Conservation (phyloP, 306 rosid genomes). For the Boehmeria nivea region DNA sequence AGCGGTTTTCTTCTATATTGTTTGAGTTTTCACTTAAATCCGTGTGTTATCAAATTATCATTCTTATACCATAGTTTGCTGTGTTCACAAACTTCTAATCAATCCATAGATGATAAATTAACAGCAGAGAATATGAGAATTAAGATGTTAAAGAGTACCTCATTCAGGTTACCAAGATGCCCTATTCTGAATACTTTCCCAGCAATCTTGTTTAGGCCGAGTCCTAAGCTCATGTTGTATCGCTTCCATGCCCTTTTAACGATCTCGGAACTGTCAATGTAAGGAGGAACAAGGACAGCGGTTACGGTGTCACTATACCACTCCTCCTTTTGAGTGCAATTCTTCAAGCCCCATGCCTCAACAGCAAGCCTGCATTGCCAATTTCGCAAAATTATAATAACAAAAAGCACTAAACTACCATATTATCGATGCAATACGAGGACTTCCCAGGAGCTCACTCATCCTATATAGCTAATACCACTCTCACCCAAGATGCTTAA, state of each 20-base stretch:
- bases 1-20: too few species aligned
- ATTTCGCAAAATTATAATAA: neutral
- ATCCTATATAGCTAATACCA: too few species aligned
- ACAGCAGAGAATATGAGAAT: neutral
- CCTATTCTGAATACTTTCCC: slow-evolving; percentile 99
- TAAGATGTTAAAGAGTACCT: slow-evolving; percentile 45
- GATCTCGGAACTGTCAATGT: slow-evolving; percentile 79
- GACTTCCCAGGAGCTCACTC: too few species aligned
- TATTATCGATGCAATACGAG: too few species aligned
- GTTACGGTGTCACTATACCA: slow-evolving; percentile 95
- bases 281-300: slow-evolving; percentile 83
- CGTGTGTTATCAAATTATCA: too few species aligned
- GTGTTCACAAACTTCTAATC: too few species aligned
- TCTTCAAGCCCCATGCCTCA: slow-evolving; percentile 99
- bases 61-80: too few species aligned
- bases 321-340: slow-evolving; percentile 92
- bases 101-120: too few species aligned
- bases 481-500: too few species aligned
- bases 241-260: slow-evolving; percentile 90
- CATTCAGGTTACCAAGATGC: slow-evolving; percentile 88
- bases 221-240: slow-evolving; percentile 92
- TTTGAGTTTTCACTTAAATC: too few species aligned
- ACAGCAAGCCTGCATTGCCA: slow-evolving; percentile 73
- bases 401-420: too few species aligned
- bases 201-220: slow-evolving; percentile 92